These are phyloP conservation scores for Gillenia trifoliata DNA, from an alignment of 306 rosid species.

Conservation along the genomic window DNA sequence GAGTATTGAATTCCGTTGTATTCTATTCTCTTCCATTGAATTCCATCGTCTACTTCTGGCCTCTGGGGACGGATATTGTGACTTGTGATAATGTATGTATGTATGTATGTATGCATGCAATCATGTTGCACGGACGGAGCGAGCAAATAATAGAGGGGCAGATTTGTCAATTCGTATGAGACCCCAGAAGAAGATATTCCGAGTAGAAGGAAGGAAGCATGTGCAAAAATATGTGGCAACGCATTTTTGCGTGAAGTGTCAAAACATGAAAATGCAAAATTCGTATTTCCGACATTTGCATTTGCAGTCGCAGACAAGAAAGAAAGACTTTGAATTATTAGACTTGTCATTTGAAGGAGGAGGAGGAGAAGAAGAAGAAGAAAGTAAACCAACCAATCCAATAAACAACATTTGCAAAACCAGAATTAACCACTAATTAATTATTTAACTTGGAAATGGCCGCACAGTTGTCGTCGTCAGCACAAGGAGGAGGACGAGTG, in stretches of 20 bases:
- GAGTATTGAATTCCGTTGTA: too few species aligned
- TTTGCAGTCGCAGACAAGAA: too few species aligned
- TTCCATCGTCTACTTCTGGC: too few species aligned
- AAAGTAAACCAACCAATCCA: too few species aligned
- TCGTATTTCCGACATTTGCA: not conserved
- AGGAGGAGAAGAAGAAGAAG: not conserved
- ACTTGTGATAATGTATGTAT: too few species aligned
- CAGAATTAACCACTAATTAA: too few species aligned
- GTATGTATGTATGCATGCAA: too few species aligned
- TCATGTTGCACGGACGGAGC: not conserved
- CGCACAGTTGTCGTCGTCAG: constrained; percentile 27
- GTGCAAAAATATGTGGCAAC: constrained; percentile 42
- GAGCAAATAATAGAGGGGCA: not conserved
- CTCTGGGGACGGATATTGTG: too few species aligned
- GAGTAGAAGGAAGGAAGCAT: not conserved
- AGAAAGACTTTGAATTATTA: not conserved
- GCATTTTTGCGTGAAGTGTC: constrained; percentile 32
- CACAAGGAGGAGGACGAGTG: constrained; percentile 47
- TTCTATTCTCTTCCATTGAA: too few species aligned
- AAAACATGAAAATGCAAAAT: not conserved
- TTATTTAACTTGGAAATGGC: too few species aligned
- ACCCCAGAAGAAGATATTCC: constrained; percentile 21
- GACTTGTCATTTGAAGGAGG: too few species aligned
- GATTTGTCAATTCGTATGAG: not conserved
- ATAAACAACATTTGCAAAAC: too few species aligned